These are phyloP conservation scores for Nemania serpens DNA, from an alignment of 2,329 filamentous ascomycete species.

Conservation along the genomic window DNA sequence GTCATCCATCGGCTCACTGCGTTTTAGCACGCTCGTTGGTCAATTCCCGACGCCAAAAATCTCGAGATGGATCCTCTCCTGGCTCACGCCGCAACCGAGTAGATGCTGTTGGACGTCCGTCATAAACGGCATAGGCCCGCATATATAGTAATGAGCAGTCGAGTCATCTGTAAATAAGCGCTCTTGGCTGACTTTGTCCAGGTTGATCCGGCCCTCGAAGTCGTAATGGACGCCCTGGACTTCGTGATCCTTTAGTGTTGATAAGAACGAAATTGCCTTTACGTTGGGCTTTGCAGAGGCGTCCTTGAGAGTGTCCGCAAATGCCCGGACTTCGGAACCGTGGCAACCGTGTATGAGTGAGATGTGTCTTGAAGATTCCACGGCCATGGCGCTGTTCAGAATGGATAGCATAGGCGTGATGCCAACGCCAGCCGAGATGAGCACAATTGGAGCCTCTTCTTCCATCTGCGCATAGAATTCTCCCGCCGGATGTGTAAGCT, in stretches of 20 bases:
- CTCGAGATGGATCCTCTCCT: constrained; percentile 68
- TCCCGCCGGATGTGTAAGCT: constrained; percentile 60
- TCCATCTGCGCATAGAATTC: constrained; percentile 65
- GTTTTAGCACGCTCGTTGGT: background rate
- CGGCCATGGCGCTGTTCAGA: constrained; percentile 52
- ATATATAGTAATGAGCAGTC: constrained; percentile 70
- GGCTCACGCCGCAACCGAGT: constrained; percentile 58
- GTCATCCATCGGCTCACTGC: background rate
- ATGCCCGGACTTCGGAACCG: constrained; percentile 57
- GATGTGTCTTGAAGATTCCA: constrained; percentile 51
- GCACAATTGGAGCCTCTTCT: constrained; percentile 60
- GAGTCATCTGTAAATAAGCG: constrained; percentile 59
- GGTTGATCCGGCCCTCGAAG: constrained; percentile 60
- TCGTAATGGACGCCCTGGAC: constrained; percentile 61
- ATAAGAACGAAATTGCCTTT: constrained; percentile 62
- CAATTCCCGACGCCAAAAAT: constrained; percentile 60
- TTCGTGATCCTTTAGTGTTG: constrained; percentile 50
- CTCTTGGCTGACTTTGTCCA: constrained; percentile 59
- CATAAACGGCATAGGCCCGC: constrained; percentile 76
- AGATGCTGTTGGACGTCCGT: constrained; percentile 58
- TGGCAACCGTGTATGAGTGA: constrained; percentile 68
- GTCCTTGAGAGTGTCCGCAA: constrained; percentile 54
- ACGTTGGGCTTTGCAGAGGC: constrained; percentile 53
- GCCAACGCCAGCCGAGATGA: constrained; percentile 72
- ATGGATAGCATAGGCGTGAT: constrained; percentile 70